Conservation (phyloP, 352 stramenopile species). For the Globisporangium splendens region DNA sequence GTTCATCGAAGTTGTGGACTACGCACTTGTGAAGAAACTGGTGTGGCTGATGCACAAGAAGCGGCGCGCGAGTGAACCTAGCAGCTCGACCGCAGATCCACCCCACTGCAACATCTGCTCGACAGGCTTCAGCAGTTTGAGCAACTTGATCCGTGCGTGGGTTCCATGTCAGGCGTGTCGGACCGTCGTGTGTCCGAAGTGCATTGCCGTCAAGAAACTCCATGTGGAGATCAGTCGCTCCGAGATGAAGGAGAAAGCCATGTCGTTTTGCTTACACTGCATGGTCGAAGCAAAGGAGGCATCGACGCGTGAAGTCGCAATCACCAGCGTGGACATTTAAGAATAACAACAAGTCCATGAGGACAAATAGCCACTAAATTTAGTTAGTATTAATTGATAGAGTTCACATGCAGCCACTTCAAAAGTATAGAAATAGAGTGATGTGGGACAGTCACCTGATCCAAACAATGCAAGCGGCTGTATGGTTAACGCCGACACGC, state of each 20-base stretch:
- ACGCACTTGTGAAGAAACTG: slow-evolving; percentile 9
- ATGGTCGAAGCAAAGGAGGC: slow-evolving; percentile 14
- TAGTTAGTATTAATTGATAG: too few species aligned
- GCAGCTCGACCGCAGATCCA: neutral
- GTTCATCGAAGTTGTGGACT: slow-evolving; percentile 6
- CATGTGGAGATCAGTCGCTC: slow-evolving; percentile 1
- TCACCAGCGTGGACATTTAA: neutral
- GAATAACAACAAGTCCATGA: neutral
- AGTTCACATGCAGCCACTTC: too few species aligned
- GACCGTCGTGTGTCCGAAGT: slow-evolving; percentile 6
- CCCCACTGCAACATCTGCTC: slow-evolving; percentile 5
- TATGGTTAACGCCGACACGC: too few species aligned
- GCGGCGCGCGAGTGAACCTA: neutral
- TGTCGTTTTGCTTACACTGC: slow-evolving; percentile 11
- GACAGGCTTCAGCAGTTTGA: neutral
- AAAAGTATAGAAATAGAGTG: too few species aligned
- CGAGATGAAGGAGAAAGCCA: slow-evolving; percentile 4
- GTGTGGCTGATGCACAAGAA: slow-evolving; percentile 6
- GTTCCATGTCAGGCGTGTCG: slow-evolving; percentile 6
- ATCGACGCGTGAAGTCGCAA: slow-evolving; percentile 3
- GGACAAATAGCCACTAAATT: neutral
- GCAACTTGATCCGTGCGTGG: neutral
- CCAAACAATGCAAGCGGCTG: too few species aligned
- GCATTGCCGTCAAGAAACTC: slow-evolving; percentile 12
- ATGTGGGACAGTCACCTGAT: too few species aligned